Conservation (phyloP, 768 basidiomycete genomes). For the Guyanaporus albipodus region DNA sequence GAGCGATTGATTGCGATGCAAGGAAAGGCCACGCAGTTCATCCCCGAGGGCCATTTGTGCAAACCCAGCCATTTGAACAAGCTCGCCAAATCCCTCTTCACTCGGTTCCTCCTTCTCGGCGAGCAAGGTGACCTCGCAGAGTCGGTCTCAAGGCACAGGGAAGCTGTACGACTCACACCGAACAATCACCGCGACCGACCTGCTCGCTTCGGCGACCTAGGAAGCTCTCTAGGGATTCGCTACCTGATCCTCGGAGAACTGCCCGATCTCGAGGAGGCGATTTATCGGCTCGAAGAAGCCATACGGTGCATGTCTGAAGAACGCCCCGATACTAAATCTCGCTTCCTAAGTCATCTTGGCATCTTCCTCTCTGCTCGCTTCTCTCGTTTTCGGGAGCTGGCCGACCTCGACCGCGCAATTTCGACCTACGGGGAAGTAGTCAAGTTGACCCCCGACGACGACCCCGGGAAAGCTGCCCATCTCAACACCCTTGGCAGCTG, state of each 20-base stretch:
- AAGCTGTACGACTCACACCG: background rate
- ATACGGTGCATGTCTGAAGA: background rate
- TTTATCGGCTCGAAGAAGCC: background rate
- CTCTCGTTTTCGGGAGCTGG: background rate
- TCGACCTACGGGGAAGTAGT: background rate
- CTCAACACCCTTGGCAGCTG: background rate
- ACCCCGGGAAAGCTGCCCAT: background rate
- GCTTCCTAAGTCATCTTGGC: too few relatives aligned
- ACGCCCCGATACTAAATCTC: too few relatives aligned
- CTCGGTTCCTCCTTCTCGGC: background rate
- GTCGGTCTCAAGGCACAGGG: background rate
- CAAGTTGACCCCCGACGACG: background rate
- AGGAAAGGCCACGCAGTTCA: background rate
- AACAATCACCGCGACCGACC: background rate
- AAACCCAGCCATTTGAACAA: background rate
- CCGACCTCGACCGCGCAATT: background rate
- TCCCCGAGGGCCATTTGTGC: background rate
- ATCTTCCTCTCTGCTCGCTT: too few relatives aligned
- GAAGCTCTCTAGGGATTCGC: background rate
- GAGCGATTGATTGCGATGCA: background rate
- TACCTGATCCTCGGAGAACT: background rate
- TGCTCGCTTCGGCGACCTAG: background rate
- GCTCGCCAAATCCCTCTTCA: background rate
- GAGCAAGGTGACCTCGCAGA: background rate
- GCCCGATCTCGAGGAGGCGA: background rate